Evolutionary conservation across 2,329 filamentous ascomycete genomes (phyloP), one percentile per base, ranked within the genome.

Genomic region (Blumeriella jaapii): DNA sequence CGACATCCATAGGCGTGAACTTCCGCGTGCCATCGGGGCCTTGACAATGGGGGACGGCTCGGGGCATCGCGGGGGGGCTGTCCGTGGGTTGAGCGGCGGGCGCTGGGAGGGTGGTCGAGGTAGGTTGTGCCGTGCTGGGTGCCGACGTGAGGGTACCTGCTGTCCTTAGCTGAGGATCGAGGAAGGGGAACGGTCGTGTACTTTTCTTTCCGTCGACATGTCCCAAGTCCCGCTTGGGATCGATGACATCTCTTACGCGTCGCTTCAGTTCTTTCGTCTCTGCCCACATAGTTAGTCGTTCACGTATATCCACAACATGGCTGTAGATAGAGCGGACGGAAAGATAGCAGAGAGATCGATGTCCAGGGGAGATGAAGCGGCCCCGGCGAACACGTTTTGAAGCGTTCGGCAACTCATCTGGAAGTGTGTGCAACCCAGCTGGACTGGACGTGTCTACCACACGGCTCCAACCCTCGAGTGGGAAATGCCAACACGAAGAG

Each of bases 221-320:
- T 0, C 89, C 89, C 34, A 95, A 62, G 53, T 89, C 71, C 42
- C 81, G 69, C 1, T 63, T 66, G 0, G 87, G 89, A 51, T 91
- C 78, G 48, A 95, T 77, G 33, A 83, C 68, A 61, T 95, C 83
- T 39, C 89, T 67, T 4, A 95, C 74, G 11, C 78, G 69, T 40
- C 85, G 76, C 62, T 96, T 95, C 27, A 95, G 68, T 48, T 89
- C 78, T 60, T 95, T 94, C 2, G 83, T 86, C 62, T 95, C 86
- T 55, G 25, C 15, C n/a, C 12, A 29, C 10, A 10, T n/a, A 4
- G 22, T 24, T 24, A 24, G 22, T 10, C 22, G 3, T 20, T 5
- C 2, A 17, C 12, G 13, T 18, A 16, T n/a, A n/a, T n/a, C n/a
- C n/a, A n/a, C n/a, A n/a, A n/a, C n/a, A n/a, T n/a, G n/a, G n/a